These are phyloP conservation scores for Malbranchea cinnamomea DNA, from an alignment of 2,329 filamentous ascomycete genomes.

Conservation along the genomic window DNA sequence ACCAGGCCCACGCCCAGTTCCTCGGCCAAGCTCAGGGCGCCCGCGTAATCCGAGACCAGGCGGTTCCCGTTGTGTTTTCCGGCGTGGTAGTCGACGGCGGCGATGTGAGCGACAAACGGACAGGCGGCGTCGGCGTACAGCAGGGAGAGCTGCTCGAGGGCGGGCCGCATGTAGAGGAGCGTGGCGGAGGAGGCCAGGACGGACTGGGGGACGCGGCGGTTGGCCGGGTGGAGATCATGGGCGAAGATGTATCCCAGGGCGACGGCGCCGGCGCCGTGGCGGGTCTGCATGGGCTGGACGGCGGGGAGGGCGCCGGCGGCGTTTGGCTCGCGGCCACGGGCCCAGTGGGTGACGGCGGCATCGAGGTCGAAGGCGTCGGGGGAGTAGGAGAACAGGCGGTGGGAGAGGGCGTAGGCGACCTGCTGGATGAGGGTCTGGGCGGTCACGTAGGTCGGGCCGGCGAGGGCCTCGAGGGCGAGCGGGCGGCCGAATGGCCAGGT, in stretches of 20 bases:
- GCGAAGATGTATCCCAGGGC: conserved; percentile 96
- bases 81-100: conserved; percentile 70
- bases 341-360: conserved; percentile 66
- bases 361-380: conserved; percentile 88
- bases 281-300: conserved; percentile 69
- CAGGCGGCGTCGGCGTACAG: conserved; percentile 82
- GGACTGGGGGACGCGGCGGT: conserved; percentile 80
- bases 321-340: conserved; percentile 54
- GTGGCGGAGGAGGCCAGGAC: conserved; percentile 76
- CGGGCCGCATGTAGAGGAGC: conserved; percentile 62
- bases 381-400: conserved; percentile 96
- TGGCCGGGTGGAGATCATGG: conserved; percentile 83
- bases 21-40: conserved; percentile 65
- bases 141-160: conserved; percentile 79
- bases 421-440: conserved; percentile 91
- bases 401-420: conserved; percentile 83
- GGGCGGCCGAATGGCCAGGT: conserved; percentile 7
- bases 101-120: conserved; percentile 86
- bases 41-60: conserved; percentile 79
- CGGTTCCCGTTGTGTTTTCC: conserved; percentile 47
- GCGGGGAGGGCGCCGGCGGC: conserved; percentile 65
- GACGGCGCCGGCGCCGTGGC: conserved; percentile 76
- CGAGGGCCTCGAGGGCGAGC: conserved; percentile 30
- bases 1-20: conserved; percentile 81
- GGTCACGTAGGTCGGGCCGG: conserved; percentile 81